A percentile compares a stretch with the other conserved stretches of the same genome.
These are phyloP conservation scores for Termitomyces sp. DNA, from an alignment of 768 basidiomycete species.

Conservation along the genomic window DNA sequence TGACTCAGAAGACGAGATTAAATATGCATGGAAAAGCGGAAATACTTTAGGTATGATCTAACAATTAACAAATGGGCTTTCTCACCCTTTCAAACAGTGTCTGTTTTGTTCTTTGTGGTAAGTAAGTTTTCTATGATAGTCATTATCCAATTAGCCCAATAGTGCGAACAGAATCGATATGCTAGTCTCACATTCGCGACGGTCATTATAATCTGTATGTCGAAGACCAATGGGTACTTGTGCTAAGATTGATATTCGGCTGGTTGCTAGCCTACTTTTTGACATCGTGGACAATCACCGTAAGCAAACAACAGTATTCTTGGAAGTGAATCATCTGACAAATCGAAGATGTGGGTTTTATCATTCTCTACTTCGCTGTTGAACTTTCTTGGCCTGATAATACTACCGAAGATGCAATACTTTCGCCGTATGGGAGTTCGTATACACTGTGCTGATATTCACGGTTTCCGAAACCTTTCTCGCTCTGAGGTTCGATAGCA, in stretches of 20 bases:
- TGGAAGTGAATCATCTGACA: neutral
- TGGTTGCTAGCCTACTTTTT: conserved; percentile 10
- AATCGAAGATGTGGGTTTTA: conserved; percentile 5
- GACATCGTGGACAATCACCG: conserved; percentile 5
- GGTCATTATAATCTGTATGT: conserved; percentile 9
- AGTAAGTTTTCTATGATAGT: neutral
- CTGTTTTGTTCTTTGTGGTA: conserved; percentile 14
- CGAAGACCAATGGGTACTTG: neutral
- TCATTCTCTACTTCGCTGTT: neutral
- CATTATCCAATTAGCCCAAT: neutral
- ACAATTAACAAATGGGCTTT: neutral
- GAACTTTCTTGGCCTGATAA: neutral
- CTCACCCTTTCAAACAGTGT: conserved; percentile 2
- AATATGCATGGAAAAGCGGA: conserved; percentile 13
- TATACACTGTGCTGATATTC: conserved; percentile 14
- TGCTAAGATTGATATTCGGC: neutral
- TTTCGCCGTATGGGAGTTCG: conserved; percentile 13
- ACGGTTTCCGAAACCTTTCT: conserved; percentile 15
- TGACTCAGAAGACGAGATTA: conserved; percentile 1
- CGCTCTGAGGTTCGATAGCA: conserved; percentile 9
- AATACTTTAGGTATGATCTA: conserved; percentile 6
- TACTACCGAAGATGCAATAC: conserved; percentile 10
- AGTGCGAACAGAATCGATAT: conserved; percentile 14
- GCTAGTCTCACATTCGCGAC: conserved; percentile 11
- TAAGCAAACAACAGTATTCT: neutral